Evolutionary conservation across 331 rosid species (phyloP), one percentile per base, ranked within the genome.

Genomic region (Malus hybrid): DNA sequence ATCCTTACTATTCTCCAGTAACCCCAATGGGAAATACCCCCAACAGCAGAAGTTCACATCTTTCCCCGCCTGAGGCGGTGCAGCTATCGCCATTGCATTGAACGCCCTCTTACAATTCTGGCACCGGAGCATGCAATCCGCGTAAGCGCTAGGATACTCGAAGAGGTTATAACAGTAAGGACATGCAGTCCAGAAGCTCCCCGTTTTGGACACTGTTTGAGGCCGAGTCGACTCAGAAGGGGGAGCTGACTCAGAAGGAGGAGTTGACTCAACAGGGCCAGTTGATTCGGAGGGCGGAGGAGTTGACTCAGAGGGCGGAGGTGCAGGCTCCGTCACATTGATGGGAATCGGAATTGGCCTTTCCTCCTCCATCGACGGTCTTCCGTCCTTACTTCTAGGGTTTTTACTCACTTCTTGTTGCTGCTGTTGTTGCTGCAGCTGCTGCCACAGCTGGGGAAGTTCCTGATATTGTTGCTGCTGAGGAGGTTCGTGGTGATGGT

Each of bases 101-200:
- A 90, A 94, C 5, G 85, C 97, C 83, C 90, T 92, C 76, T 61
- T 67, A 69, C 99, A 94, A 62, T 80, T 87, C 86, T 92, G 99
- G 73, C 99, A 94, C 78, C 88, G 88, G 4, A 94, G 84, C 5
- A 89, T 89, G 74, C 96, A 94, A 22, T 94, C 99, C 79, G 82
- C 88, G 56, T 92, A 94, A 56, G 33, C 79, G 81, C 82, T 77
- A 0, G 90, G 96, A 52, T 92, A 94, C 87, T 94, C 99, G 22
- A 74, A 94, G 71, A 92, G 87, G 0, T 79, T 80, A 18, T 79
- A 94, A 76, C 99, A 94, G 80, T 92, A 94, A 5, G 99, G 99
- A 55, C 99, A 94, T 3, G 97, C 96, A 5, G 99, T 94, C 99
- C 99, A 94, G 86, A 94, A 94, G 75, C 76, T 88, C 65, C 73